phyloP scores from a whole-genome alignment of 495 filamentous ascomycete species.

The Neurospora sp. region DNA sequence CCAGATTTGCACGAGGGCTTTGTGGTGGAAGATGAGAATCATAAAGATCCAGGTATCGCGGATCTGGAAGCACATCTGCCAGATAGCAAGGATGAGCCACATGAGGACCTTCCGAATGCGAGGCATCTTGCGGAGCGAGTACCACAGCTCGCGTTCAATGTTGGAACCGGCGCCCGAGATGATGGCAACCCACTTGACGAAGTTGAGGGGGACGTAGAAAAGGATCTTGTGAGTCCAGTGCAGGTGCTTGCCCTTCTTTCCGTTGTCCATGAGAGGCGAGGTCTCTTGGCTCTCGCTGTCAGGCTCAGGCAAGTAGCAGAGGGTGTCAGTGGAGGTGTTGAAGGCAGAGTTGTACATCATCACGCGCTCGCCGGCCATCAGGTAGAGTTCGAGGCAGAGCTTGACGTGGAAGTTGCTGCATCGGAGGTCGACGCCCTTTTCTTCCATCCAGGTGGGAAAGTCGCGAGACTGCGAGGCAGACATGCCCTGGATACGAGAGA shows the following conservation, averaged over 20 bases:
- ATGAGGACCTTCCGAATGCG: neutral
- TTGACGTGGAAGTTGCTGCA: slow-evolving; percentile 12
- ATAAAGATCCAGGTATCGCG: slow-evolving; percentile 12
- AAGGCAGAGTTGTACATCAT: neutral
- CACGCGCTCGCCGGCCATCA: slow-evolving; percentile 1
- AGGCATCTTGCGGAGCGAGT: slow-evolving; percentile 5
- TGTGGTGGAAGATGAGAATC: slow-evolving; percentile 14
- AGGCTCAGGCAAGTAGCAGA: neutral
- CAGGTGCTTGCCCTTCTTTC: neutral
- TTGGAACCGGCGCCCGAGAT: slow-evolving; percentile 14
- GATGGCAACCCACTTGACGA: slow-evolving; percentile 15
- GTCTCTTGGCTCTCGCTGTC: neutral
- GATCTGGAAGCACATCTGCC: slow-evolving; percentile 9
- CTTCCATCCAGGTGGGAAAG: neutral
- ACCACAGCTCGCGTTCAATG: slow-evolving; percentile 19
- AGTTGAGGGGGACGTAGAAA: neutral
- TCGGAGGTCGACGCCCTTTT: neutral
- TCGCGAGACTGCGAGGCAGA: neutral
- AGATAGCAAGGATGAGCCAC: slow-evolving; percentile 3
- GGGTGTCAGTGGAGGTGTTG: neutral
- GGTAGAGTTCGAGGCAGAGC: slow-evolving; percentile 1
- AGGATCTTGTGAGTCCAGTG: neutral
- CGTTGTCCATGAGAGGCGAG: neutral
- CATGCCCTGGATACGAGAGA: slow-evolving; percentile 6
- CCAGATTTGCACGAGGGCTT: slow-evolving; percentile 11